Evolutionary conservation across 1,139 yeast genomes (phyloP).

Genomic region (Insectozyma bohioensis): DNA sequence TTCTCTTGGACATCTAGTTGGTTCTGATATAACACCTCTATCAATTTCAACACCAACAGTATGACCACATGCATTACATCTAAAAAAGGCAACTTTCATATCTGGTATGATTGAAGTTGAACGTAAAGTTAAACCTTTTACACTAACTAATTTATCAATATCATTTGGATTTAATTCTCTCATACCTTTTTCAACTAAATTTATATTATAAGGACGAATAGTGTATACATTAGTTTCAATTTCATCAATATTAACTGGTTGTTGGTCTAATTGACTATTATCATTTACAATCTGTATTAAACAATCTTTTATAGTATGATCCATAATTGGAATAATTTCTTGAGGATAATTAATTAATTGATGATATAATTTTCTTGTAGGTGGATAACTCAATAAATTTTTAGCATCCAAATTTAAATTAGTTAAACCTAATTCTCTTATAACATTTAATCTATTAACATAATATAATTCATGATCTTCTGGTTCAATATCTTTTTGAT

Average conservation of each 20-base stretch:
- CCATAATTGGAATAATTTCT: conserved; percentile 97
- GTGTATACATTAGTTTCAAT: conserved; percentile 83
- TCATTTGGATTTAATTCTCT: conserved; percentile 94
- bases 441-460: conserved; percentile 66
- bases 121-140: conserved; percentile 88
- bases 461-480: conserved; percentile 77
- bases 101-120: conserved; percentile 94
- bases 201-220: conserved; percentile 82
- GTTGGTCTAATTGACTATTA: conserved; percentile 31
- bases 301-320: conserved; percentile 89
- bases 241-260: conserved; percentile 49
- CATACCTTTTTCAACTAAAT: conserved; percentile 71
- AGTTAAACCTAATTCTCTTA: conserved; percentile 77
- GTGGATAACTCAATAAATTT: conserved; percentile 73
- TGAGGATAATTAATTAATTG: conserved; percentile 93
- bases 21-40: conserved; percentile 92
- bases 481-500: conserved; percentile 36
- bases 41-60: conserved; percentile 90
- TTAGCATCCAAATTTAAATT: conserved; percentile 83
- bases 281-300: conserved; percentile 78
- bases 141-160: conserved; percentile 87
- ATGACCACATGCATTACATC: conserved; percentile 93
- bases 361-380: conserved; percentile 75
- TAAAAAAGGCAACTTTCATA: conserved; percentile 96
- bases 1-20: conserved; percentile 86